Percentiles rank a stretch among this genome's conserved stretches.
phyloP scores from a whole-genome alignment of 2,329 filamentous ascomycete genomes.

The Neonectria neomacrospora region DNA sequence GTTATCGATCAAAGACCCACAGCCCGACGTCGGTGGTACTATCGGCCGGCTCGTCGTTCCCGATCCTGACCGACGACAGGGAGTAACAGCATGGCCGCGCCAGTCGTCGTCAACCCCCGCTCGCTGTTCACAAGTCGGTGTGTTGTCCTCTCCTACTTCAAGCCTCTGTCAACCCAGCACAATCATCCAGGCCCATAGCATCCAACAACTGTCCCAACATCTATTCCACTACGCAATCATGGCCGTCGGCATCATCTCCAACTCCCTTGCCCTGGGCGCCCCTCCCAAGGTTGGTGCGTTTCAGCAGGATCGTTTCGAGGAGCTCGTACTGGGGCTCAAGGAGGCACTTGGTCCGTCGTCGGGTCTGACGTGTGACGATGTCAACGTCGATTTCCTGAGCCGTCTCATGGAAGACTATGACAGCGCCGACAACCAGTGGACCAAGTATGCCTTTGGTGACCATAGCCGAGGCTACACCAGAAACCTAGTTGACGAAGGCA shows the following conservation, averaged over 20 bases:
- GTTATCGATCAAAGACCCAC: slow-evolving; percentile 42
- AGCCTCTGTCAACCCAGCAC: slow-evolving; percentile 24
- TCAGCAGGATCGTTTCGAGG: slow-evolving; percentile 67
- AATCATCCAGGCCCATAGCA: slow-evolving; percentile 36
- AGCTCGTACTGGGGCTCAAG: slow-evolving; percentile 79
- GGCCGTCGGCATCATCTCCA: slow-evolving; percentile 50
- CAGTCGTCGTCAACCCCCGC: slow-evolving; percentile 42
- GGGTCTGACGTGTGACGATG: slow-evolving; percentile 82
- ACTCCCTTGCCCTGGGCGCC: slow-evolving; percentile 33
- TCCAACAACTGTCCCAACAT: slow-evolving; percentile 12
- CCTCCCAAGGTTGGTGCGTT: slow-evolving; percentile 39
- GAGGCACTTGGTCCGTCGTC: slow-evolving; percentile 81
- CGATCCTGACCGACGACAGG: slow-evolving; percentile 42
- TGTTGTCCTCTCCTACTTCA: slow-evolving; percentile 39
- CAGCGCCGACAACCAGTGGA: slow-evolving; percentile 77
- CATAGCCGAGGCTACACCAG: slow-evolving; percentile 78
- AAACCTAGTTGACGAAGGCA: slow-evolving; percentile 90
- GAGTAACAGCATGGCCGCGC: slow-evolving; percentile 36
- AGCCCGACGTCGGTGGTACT: slow-evolving; percentile 44
- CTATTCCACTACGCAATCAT: slow-evolving; percentile 40
- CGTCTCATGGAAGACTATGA: slow-evolving; percentile 79
- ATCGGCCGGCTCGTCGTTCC: slow-evolving; percentile 42
- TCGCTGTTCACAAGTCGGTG: slow-evolving; percentile 36
- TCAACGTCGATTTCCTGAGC: slow-evolving; percentile 78
- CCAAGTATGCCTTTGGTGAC: slow-evolving; percentile 79